Percentiles rank a stretch among this genome's conserved stretches.
Evolutionary conservation across 176 grass and related monocot genomes (phyloP).

Genomic region (Phoenix roebelenii): DNA sequence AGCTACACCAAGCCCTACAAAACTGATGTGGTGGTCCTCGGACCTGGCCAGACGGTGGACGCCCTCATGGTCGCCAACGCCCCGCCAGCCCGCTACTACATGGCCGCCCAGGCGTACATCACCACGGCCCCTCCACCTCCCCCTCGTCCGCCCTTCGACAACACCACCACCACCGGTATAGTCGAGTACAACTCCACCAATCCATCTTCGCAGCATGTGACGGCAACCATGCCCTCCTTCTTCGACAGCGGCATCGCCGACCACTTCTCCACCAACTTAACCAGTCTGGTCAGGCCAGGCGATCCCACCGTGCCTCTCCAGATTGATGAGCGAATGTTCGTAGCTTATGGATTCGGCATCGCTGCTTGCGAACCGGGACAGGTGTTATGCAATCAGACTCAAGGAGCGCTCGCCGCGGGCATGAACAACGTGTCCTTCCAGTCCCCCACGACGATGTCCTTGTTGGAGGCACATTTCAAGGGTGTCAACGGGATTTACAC

Average conservation of each 20-base stretch:
- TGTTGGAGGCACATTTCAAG: no score
- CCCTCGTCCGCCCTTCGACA: constrained; percentile 7
- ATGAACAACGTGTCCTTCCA: no score
- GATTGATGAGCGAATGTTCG: constrained; percentile 53
- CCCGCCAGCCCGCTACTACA: no score
- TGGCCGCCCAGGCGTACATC: no score
- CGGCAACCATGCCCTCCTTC: constrained; percentile 30
- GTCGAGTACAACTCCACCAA: constrained; percentile 40
- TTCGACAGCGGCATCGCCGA: constrained; percentile 34
- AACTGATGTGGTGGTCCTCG: no score
- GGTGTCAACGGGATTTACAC: no score
- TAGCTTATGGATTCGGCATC: constrained; percentile 35
- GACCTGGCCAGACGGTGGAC: no score
- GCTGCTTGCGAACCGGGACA: constrained; percentile 20
- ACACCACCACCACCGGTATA: constrained; percentile 33
- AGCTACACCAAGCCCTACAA: no score
- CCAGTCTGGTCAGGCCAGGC: constrained; percentile 12
- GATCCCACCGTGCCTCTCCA: constrained; percentile 29
- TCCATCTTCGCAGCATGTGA: neutral
- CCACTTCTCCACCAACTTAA: constrained; percentile 38
- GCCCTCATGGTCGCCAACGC: no score
- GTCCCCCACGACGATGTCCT: no score
- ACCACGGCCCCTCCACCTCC: neutral
- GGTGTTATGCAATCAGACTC: no score
- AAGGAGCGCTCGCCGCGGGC: no score